phyloP scores from a whole-genome alignment of 306 rosid genomes.

The Abrus pulchellus region DNA sequence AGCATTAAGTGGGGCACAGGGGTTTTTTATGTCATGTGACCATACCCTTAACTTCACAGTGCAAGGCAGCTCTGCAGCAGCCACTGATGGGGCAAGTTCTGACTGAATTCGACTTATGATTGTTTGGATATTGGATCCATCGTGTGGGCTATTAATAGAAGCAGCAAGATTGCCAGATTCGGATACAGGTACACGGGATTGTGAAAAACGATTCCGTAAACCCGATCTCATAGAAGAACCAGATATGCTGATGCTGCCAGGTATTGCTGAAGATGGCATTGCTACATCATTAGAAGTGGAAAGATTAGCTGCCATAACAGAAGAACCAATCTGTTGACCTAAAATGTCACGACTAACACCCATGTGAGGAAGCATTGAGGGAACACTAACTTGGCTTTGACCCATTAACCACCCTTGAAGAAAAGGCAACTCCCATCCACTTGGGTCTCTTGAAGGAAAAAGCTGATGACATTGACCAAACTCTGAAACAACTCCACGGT shows the following conservation, averaged over 20 bases:
- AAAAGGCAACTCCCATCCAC: conserved; percentile 90
- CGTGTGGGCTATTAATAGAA: conserved; percentile 54
- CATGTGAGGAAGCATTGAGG: conserved; percentile 62
- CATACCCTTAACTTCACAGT: conserved; percentile 95
- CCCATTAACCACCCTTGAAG: conserved; percentile 96
- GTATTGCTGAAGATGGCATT: conserved; percentile 61
- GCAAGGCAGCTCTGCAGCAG: conserved; percentile 95
- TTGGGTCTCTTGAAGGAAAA: conserved; percentile 69
- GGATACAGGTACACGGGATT: conserved; percentile 58
- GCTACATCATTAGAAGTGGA: conserved; percentile 47
- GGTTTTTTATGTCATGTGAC: conserved; percentile 86
- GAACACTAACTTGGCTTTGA: conserved; percentile 84
- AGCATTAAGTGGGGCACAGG: conserved; percentile 74
- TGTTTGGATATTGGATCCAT: conserved; percentile 76
- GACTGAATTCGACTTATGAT: conserved; percentile 77
- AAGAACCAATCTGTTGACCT: conserved; percentile 50
- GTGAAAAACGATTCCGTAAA: conserved; percentile 67
- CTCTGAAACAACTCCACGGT: conserved; percentile 53
- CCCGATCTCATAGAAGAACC: conserved; percentile 74
- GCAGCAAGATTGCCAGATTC: conserved; percentile 68
- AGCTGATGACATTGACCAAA: conserved; percentile 55
- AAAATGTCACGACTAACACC: conserved; percentile 51
- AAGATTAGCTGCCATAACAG: conserved; percentile 38
- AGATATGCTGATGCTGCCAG: conserved; percentile 65
- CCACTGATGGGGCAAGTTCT: conserved; percentile 84